Evolutionary conservation across 495 filamentous ascomycete genomes (phyloP).

Genomic region (Penicillium bialowiezense): DNA sequence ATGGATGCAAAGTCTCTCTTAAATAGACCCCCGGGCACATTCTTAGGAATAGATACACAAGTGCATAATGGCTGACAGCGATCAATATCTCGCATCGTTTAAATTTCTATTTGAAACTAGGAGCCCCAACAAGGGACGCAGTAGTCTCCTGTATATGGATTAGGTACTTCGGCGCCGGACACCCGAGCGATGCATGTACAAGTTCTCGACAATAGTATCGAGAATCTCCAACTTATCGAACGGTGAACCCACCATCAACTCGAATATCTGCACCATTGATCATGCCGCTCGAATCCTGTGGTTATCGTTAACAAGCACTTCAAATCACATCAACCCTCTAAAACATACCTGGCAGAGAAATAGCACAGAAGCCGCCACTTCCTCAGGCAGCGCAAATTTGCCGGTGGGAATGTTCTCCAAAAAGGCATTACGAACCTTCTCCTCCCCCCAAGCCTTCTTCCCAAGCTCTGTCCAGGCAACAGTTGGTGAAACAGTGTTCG

Average conservation of each 20-base stretch:
- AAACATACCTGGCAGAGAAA: conserved; percentile 37
- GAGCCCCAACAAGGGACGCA: background rate
- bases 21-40: too few species aligned
- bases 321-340: background rate
- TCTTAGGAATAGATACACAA: too few species aligned
- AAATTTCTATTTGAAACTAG: background rate
- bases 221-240: conserved; percentile 17
- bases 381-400: conserved; percentile 42
- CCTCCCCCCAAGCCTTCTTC: conserved; percentile 39
- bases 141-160: too few species aligned
- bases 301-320: conserved; percentile 5
- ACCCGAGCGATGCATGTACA: too few species aligned
- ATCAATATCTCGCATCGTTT: too few species aligned
- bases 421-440: conserved; percentile 29
- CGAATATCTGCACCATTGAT: conserved; percentile 44
- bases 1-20: background rate
- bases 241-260: conserved; percentile 42
- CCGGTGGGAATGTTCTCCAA: conserved; percentile 36
- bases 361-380: conserved; percentile 37
- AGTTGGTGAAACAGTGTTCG: conserved; percentile 39
- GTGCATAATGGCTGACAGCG: too few species aligned
- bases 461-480: conserved; percentile 42
- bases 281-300: conserved; percentile 43
- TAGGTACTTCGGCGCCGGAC: too few species aligned
- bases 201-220: too few species aligned